Evolutionary conservation across 768 basidiomycete genomes (phyloP).

Genomic region (Tulasnella sp.): DNA sequence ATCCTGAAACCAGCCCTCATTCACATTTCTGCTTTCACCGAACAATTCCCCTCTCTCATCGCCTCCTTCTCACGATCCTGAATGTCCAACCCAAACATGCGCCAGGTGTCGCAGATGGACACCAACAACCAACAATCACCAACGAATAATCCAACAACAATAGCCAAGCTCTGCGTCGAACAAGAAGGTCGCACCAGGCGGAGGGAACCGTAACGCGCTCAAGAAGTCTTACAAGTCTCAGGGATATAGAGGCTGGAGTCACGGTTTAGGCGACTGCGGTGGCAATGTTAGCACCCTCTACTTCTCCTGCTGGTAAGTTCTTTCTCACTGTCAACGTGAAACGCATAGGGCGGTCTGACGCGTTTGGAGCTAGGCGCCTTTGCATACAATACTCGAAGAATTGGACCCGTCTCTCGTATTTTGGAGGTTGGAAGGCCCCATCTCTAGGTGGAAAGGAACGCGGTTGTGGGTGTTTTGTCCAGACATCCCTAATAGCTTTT

Average conservation of each 20-base stretch:
- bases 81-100: no score
- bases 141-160: slow-evolving; percentile 15
- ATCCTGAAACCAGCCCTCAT: no score
- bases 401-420: slow-evolving; percentile 33
- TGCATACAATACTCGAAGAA: slow-evolving; percentile 34
- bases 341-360: slow-evolving; percentile 34
- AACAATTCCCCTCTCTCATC: no score
- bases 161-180: not conserved
- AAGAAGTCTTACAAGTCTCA: slow-evolving; percentile 22
- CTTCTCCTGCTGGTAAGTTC: slow-evolving; percentile 28
- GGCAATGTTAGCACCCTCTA: slow-evolving; percentile 24
- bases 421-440: slow-evolving; percentile 30
- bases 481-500: slow-evolving; percentile 23
- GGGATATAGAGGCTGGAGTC: slow-evolving; percentile 29
- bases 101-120: no score
- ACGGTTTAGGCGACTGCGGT: slow-evolving; percentile 23
- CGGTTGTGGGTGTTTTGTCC: slow-evolving; percentile 31
- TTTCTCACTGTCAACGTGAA: slow-evolving; percentile 35
- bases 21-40: no score
- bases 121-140: no score
- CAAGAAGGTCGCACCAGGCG: not conserved
- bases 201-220: slow-evolving; percentile 24
- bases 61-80: no score
- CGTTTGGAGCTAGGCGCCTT: slow-evolving; percentile 25
- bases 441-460: slow-evolving; percentile 30